Percentiles rank a stretch among this genome's conserved stretches.
phyloP scores from a whole-genome alignment of 2,329 filamentous ascomycete species.

The Aplosporella prunicola region DNA sequence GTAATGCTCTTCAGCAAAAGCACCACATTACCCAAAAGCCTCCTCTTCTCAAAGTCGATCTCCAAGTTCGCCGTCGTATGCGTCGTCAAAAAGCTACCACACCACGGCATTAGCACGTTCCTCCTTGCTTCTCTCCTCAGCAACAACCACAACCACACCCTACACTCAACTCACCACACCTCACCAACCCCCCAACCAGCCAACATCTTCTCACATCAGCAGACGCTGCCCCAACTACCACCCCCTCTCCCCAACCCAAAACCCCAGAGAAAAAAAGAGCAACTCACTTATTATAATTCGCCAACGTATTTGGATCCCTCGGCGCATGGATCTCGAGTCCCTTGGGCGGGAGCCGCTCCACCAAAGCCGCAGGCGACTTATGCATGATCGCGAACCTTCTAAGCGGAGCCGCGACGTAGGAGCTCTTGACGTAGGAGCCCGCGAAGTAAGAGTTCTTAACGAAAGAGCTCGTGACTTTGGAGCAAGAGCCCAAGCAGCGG shows the following conservation, averaged over 20 bases:
- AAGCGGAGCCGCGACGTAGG: too few species aligned
- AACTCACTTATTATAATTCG: constrained; percentile 66
- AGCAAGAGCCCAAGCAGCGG: too few species aligned
- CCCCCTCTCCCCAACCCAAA: too few species aligned
- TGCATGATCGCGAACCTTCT: background rate
- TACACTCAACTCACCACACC: background rate
- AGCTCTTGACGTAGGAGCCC: too few species aligned
- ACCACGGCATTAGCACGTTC: too few species aligned
- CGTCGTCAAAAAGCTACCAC: constrained; percentile 57
- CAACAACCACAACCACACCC: background rate
- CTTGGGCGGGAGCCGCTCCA: background rate
- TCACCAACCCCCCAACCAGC: background rate
- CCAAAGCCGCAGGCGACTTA: constrained; percentile 1
- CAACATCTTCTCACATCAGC: too few species aligned
- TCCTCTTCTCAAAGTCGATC: constrained; percentile 74
- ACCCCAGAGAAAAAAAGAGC: too few species aligned
- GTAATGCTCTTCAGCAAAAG: constrained; percentile 70
- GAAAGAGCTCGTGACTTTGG: too few species aligned
- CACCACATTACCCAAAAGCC: constrained; percentile 65
- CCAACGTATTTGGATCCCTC: constrained; percentile 80
- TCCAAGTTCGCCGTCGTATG: constrained; percentile 75
- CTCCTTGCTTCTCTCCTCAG: too few species aligned
- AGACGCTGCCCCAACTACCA: too few species aligned
- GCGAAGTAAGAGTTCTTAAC: too few species aligned
- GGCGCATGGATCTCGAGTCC: constrained; percentile 21